Conservation (phyloP, 2,329 filamentous ascomycete genomes). For the Zasmidium citrigriseum region DNA sequence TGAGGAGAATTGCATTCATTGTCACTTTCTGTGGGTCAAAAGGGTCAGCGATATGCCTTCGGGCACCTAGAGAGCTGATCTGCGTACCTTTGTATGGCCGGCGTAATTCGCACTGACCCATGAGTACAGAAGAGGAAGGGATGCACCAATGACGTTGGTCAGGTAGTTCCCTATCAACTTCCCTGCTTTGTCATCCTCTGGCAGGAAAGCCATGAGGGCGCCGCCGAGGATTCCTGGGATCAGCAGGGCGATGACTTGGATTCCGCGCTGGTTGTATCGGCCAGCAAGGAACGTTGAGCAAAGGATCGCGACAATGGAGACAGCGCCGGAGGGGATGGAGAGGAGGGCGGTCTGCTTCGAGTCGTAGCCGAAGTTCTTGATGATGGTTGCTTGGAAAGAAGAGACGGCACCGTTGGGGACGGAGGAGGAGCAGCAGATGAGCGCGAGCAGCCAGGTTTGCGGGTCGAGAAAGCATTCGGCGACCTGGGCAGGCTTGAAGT, state of each 20-base stretch:
- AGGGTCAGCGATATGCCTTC: no score
- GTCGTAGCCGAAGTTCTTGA: conserved; percentile 34
- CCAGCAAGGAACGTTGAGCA: conserved; percentile 29
- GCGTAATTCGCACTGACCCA: conserved; percentile 56
- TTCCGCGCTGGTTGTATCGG: conserved; percentile 30
- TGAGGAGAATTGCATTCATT: conserved; percentile 60
- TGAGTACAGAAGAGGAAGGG: conserved; percentile 38
- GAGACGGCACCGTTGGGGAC: conserved; percentile 47
- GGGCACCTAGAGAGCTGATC: no score
- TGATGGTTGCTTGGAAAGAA: conserved; percentile 37
- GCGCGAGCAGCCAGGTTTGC: conserved; percentile 46
- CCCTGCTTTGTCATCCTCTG: conserved; percentile 46
- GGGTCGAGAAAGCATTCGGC: conserved; percentile 47
- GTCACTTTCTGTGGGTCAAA: no score
- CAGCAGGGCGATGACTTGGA: conserved; percentile 30
- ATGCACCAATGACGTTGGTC: conserved; percentile 41
- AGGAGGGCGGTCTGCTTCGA: conserved; percentile 33
- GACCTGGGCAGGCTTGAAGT: conserved; percentile 50
- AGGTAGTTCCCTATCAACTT: conserved; percentile 43
- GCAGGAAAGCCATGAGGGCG: conserved; percentile 33
- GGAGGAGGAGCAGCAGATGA: conserved; percentile 36
- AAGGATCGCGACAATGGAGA: conserved; percentile 43
- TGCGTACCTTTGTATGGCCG: conserved; percentile 76
- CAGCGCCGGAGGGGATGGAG: conserved; percentile 61
- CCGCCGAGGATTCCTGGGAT: conserved; percentile 33